A percentile compares a stretch with the other conserved stretches of the same genome.
Evolutionary conservation across 2,329 filamentous ascomycete species (phyloP).

Genomic region (Cladosporium sp.): DNA sequence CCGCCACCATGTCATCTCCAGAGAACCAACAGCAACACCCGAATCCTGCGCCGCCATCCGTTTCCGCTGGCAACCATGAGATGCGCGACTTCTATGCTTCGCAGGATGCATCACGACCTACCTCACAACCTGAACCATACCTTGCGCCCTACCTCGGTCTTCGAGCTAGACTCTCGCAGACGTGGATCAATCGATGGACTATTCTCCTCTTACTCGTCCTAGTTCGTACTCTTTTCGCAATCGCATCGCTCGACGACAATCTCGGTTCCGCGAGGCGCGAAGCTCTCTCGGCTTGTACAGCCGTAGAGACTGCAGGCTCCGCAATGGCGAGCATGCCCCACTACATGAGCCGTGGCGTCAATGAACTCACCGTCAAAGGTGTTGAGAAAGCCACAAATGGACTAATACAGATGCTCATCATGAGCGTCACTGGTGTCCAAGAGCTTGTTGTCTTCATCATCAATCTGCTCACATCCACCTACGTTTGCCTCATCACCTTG

Average conservation of each 20-base stretch:
- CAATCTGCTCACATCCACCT: slow-evolving; percentile 85
- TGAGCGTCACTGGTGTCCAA: slow-evolving; percentile 79
- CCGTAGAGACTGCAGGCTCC: slow-evolving; percentile 89
- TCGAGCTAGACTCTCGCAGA: slow-evolving; percentile 82
- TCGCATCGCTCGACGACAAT: slow-evolving; percentile 67
- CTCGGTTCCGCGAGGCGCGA: slow-evolving; percentile 72
- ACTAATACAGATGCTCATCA: slow-evolving; percentile 71
- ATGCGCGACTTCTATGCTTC: slow-evolving; percentile 57
- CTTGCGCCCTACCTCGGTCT: slow-evolving; percentile 91
- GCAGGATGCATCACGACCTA: slow-evolving; percentile 53
- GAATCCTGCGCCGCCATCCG: slow-evolving; percentile 53
- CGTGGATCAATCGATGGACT: slow-evolving; percentile 98
- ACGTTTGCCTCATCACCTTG: slow-evolving; percentile 82
- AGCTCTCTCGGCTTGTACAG: slow-evolving; percentile 83
- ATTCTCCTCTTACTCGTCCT: slow-evolving; percentile 83
- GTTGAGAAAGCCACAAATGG: slow-evolving; percentile 77
- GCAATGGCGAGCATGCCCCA: slow-evolving; percentile 98
- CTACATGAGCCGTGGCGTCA: slow-evolving; percentile 85
- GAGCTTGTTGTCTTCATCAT: slow-evolving; percentile 88
- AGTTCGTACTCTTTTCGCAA: slow-evolving; percentile 71
- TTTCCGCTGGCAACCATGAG: slow-evolving; percentile 59
- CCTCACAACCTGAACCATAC: slow-evolving; percentile 60
- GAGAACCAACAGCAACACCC: slow-evolving; percentile 52
- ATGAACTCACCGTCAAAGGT: slow-evolving; percentile 73
- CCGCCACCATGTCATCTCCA: slow-evolving; percentile 43